Conservation (phyloP, 1,139 yeast genomes). For the Diutina neorugosa region DNA sequence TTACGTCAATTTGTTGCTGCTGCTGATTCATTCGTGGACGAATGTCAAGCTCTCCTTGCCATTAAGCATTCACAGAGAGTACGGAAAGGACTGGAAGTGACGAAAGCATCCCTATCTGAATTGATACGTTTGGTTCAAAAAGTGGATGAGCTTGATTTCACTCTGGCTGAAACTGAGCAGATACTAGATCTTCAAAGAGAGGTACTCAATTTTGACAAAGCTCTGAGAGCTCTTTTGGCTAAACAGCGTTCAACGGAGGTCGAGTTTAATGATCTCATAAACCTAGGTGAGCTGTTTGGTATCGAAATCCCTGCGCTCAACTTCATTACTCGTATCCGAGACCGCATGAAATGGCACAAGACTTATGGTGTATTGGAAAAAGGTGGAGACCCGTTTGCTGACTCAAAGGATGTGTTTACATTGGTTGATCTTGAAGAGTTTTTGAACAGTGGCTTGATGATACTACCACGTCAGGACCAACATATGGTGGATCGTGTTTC, state of each 20-base stretch:
- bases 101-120: conserved; percentile 12
- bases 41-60: conserved; percentile 41
- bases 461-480: conserved; percentile 19
- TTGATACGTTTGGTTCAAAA: conserved; percentile 13
- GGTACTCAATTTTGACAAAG: conserved; percentile 40
- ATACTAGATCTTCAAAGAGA: conserved; percentile 42
- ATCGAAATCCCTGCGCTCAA: conserved; percentile 39
- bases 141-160: conserved; percentile 38
- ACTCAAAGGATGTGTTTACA: conserved; percentile 21
- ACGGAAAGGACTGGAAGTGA: conserved; percentile 12
- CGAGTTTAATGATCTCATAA: conserved; percentile 35
- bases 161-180: conserved; percentile 49
- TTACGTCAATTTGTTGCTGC: conserved; percentile 30
- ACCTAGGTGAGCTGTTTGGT: conserved; percentile 49
- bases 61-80: conserved; percentile 41
- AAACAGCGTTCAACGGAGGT: conserved; percentile 15
- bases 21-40: conserved; percentile 42
- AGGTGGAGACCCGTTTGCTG: conserved; percentile 29
- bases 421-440: conserved; percentile 25
- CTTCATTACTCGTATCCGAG: conserved; percentile 35
- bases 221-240: conserved; percentile 27
- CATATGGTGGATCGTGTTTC: conserved; percentile 13
- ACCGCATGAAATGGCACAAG: conserved; percentile 38
- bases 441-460: conserved; percentile 27
- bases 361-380: conserved; percentile 20